Evolutionary conservation across 2,329 filamentous ascomycete species (phyloP).

Genomic region (Colletotrichum sp.): DNA sequence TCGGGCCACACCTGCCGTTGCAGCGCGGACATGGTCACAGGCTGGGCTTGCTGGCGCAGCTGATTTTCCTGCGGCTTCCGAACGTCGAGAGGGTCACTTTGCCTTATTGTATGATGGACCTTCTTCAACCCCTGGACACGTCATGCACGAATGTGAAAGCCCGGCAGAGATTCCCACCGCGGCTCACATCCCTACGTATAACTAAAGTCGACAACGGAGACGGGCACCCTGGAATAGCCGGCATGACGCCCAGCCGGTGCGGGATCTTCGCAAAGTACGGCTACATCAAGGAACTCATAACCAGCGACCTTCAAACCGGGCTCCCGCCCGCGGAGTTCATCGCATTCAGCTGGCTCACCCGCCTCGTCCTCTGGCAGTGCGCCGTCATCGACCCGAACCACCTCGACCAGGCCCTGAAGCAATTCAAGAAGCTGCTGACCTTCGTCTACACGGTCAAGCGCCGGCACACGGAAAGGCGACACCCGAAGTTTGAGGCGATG

Average conservation of each 20-base stretch:
- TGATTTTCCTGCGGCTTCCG: not conserved
- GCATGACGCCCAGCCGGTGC: not conserved
- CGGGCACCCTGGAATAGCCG: not conserved
- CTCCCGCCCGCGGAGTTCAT: not conserved
- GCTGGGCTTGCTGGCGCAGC: not conserved
- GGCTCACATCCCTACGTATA: not conserved
- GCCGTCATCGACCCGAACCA: not conserved
- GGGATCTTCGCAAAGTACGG: not conserved
- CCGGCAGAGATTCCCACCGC: not conserved
- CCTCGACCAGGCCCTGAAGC: not conserved
- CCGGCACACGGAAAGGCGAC: too few species aligned
- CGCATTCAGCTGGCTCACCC: not conserved
- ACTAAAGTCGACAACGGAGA: not conserved
- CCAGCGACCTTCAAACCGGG: not conserved
- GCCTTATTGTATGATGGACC: not conserved
- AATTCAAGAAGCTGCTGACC: fast-evolving
- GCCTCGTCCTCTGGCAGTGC: not conserved
- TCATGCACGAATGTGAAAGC: fast-evolving
- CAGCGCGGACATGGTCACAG: not conserved
- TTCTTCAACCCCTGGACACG: not conserved
- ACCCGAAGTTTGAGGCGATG: too few species aligned
- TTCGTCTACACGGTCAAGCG: not conserved
- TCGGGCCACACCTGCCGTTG: not conserved
- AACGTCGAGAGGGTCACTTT: fast-evolving
- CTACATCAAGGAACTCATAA: not conserved